phyloP scores from a whole-genome alignment of 1,139 yeast species.

The Arxiozyma bovina region DNA sequence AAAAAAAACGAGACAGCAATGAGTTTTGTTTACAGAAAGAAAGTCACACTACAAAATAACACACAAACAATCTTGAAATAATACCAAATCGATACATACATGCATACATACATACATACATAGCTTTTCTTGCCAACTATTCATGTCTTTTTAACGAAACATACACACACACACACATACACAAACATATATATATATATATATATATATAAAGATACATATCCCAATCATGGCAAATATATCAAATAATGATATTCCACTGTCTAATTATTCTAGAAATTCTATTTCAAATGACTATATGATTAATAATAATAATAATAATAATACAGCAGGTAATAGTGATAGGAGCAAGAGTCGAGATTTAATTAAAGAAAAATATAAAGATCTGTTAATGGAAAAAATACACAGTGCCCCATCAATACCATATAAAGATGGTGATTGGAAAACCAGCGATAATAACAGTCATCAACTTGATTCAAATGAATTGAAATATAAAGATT shows the following conservation, averaged over 20 bases:
- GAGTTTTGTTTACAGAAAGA: too few relatives aligned
- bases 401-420: neutral
- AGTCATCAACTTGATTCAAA: neutral
- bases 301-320: neutral
- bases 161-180: too few relatives aligned
- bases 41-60: too few relatives aligned
- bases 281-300: neutral
- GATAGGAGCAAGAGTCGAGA: neutral
- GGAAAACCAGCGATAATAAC: too few relatives aligned
- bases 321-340: slow-evolving; percentile 4
- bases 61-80: too few relatives aligned
- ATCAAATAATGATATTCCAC: neutral
- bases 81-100: too few relatives aligned
- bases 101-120: too few relatives aligned
- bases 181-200: too few relatives aligned
- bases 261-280: neutral
- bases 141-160: too few relatives aligned
- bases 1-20: too few relatives aligned
- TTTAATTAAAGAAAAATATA: slow-evolving; percentile 13
- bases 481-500: neutral
- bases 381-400: slow-evolving; percentile 15
- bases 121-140: too few relatives aligned
- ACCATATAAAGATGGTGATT: neutral
- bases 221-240: neutral
- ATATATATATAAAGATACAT: too few relatives aligned